Evolutionary conservation across 139 green algal species (phyloP), one percentile per base, ranked within the genome.

Genomic region (Parachlorella kessleri): DNA sequence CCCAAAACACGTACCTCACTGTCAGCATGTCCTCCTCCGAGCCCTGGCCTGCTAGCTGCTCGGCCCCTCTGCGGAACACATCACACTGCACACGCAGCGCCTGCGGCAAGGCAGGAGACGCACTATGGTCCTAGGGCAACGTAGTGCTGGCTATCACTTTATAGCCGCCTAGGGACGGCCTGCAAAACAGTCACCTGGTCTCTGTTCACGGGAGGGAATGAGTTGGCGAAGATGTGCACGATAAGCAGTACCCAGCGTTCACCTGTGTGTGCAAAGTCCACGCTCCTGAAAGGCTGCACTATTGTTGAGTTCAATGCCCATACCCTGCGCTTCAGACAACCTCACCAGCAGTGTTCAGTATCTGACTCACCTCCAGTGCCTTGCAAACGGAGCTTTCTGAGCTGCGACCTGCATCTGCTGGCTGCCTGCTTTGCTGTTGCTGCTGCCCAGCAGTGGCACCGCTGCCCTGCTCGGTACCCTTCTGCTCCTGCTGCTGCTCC

Each of bases 81-180:
- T 74, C 68, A 23, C 55, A 71, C 41, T 82, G 77, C 70, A 82
- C 35, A 35, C 59, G 55, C 55, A 82, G 48, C 14, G 76, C 77
- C 71, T 75, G 55, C 3, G 28, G 37, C 23, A n/a, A 30, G 53
- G 10, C 1, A n/a, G 67, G 6, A 75, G 28, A 26, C 40, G 69
- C 7, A 28, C 1, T 9, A 28, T n/a, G 14, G 66, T 6, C 6
- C 53, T 10, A 1, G 67, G 21, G 9, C 9, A 1, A 59, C 1
- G 35, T 9, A 24, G 14, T n/a, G 6, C 3, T 10, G 37, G 4
- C 35, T 1, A 21, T 4, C 38, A 55, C 7, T 37, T 36, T 14
- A 65, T 30, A 3, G 65, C 40, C 14, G 70, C 70, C n/a, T n/a
- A 32, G 8, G 14, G 38, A 32, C 55, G 4, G 32, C 73, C 37